Evolutionary conservation across 331 rosid species (phyloP).

Genomic region (Quercus lobata): DNA sequence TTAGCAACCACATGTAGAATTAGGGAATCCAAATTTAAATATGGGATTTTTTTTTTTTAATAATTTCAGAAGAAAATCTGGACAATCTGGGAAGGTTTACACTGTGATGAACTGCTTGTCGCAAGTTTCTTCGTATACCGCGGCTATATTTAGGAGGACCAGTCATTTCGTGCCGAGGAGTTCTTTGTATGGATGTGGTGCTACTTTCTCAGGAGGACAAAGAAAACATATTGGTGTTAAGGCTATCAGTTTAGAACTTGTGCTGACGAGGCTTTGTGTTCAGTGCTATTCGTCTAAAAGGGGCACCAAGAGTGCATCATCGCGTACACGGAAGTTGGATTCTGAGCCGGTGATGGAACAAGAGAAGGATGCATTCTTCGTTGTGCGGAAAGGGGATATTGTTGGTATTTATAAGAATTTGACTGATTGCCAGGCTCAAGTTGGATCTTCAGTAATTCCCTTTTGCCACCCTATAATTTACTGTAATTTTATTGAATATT

Average conservation of each 20-base stretch:
- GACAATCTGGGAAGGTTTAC: slow-evolving; percentile 3
- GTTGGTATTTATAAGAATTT: slow-evolving; percentile 67
- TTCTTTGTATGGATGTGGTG: slow-evolving; percentile 15
- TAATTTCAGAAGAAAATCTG: neutral
- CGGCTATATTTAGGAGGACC: slow-evolving; percentile 42
- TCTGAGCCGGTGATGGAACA: slow-evolving; percentile 42
- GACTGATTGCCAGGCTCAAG: slow-evolving; percentile 75
- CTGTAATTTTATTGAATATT: neutral
- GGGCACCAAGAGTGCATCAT: slow-evolving; percentile 35
- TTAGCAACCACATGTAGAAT: too few species aligned
- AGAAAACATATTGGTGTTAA: slow-evolving; percentile 6
- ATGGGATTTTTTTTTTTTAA: neutral
- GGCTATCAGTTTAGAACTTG: slow-evolving; percentile 26
- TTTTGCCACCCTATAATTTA: neutral
- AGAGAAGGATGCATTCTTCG: slow-evolving; percentile 64
- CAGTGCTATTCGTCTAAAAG: slow-evolving; percentile 57
- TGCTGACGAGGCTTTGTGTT: slow-evolving; percentile 23
- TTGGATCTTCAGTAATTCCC: slow-evolving; percentile 71
- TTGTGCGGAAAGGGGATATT: slow-evolving; percentile 80
- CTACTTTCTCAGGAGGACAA: slow-evolving; percentile 33
- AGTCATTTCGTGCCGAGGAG: slow-evolving; percentile 14
- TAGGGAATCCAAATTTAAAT: too few species aligned
- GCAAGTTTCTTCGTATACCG: slow-evolving; percentile 45
- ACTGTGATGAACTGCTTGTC: slow-evolving; percentile 60
- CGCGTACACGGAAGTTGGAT: slow-evolving; percentile 35